phyloP scores from a whole-genome alignment of 2,329 filamentous ascomycete species.

The Thermothelomyces thermophilus region DNA sequence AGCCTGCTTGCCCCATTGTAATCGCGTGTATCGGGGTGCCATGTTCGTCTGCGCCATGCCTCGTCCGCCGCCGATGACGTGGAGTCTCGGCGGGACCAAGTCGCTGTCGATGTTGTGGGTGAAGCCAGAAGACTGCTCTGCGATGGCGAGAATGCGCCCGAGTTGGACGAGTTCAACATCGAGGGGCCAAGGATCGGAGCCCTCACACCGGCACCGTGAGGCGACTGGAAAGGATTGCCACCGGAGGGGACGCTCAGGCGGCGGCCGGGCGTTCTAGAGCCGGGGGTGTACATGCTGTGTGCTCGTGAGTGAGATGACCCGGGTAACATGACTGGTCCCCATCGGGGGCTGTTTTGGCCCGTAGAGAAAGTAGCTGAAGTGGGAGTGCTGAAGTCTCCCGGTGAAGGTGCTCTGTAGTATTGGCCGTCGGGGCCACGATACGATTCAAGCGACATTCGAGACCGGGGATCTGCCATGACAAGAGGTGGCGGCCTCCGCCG shows the following conservation, averaged over 20 bases:
- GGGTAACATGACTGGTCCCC: constrained; percentile 67
- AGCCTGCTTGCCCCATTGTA: constrained; percentile 58
- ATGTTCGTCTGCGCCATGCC: constrained; percentile 76
- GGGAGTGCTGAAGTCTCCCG: constrained; percentile 72
- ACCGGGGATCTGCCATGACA: constrained; percentile 70
- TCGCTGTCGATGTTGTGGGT: constrained; percentile 55
- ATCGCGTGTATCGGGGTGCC: constrained; percentile 74
- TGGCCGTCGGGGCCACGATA: constrained; percentile 59
- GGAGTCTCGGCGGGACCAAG: constrained; percentile 61
- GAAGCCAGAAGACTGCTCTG: constrained; percentile 55
- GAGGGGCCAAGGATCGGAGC: constrained; percentile 50
- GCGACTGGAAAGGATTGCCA: constrained; percentile 65
- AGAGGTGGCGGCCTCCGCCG: constrained; percentile 73
- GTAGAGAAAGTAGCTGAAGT: constrained; percentile 77
- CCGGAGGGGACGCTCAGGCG: constrained; percentile 77
- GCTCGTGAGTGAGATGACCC: constrained; percentile 61
- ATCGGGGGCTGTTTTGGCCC: constrained; percentile 69
- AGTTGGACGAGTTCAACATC: constrained; percentile 48
- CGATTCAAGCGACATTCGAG: constrained; percentile 61
- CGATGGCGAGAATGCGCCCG: constrained; percentile 47
- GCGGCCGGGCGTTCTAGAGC: constrained; percentile 60
- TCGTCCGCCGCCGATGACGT: constrained; percentile 58
- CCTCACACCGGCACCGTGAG: constrained; percentile 49
- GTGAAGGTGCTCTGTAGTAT: constrained; percentile 62
- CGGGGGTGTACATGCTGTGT: constrained; percentile 66